These are phyloP conservation scores for Cutaneotrichosporon arboriforme DNA, from an alignment of 1,284 basidiomycete species.

Conservation along the genomic window DNA sequence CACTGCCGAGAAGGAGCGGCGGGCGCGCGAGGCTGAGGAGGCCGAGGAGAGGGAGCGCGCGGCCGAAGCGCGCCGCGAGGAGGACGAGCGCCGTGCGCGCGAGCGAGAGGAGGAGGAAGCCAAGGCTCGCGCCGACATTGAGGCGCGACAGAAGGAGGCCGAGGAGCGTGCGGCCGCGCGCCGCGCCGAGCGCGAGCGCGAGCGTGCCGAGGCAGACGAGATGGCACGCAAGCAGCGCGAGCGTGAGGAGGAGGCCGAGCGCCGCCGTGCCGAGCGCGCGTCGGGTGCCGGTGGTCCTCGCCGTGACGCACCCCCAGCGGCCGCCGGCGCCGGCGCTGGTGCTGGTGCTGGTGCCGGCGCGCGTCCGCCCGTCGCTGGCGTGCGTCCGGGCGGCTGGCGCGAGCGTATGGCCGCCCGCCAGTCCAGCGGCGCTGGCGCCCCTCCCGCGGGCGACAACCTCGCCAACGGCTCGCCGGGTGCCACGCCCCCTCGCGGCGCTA, in stretches of 20 bases:
- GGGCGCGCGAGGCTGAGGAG: conserved; percentile 56
- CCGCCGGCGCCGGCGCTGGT: conserved; percentile 32
- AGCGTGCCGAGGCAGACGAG: conserved; percentile 61
- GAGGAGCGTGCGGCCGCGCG: conserved; percentile 26
- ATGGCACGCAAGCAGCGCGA: conserved; percentile 59
- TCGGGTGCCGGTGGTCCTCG: conserved; percentile 26
- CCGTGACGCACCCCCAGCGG: conserved; percentile 27
- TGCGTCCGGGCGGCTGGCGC: conserved; percentile 35
- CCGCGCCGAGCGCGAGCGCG: conserved; percentile 56
- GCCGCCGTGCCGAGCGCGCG: conserved; percentile 48
- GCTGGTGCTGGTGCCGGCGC: conserved; percentile 17
- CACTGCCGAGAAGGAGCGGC: conserved; percentile 56
- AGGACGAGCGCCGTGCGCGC: conserved; percentile 40
- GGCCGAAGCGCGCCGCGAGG: conserved; percentile 57
- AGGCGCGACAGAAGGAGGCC: conserved; percentile 52
- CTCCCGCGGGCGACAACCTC: not conserved
- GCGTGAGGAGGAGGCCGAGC: conserved; percentile 74
- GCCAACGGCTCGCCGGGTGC: conserved; percentile 6
- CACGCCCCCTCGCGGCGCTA: conserved; percentile 1
- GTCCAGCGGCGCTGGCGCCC: conserved; percentile 18
- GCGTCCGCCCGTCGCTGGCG: conserved; percentile 33
- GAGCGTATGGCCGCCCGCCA: conserved; percentile 25
- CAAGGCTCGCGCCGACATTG: conserved; percentile 41
- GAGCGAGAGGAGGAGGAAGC: conserved; percentile 36
- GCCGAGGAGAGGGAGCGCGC: conserved; percentile 53